A percentile compares a stretch with the other conserved stretches of the same genome.
phyloP scores from a whole-genome alignment of 208 protist genomes.

The Phytomonas francai region DNA sequence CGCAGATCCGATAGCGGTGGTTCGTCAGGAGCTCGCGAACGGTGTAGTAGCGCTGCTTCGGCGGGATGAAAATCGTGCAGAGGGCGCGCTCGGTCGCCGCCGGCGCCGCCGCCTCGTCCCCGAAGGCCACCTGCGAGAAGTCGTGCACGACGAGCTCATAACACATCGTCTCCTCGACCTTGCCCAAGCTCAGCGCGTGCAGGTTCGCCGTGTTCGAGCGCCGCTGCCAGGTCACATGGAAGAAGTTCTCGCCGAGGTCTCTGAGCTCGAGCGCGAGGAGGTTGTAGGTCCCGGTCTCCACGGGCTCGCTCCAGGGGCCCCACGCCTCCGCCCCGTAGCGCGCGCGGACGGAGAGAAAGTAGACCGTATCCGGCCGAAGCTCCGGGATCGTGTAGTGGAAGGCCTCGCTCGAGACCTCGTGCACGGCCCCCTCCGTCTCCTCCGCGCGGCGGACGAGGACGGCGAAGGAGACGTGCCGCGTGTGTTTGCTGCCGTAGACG shows the following conservation, averaged over 20 bases:
- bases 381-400: slow-evolving; percentile 40
- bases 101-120: slow-evolving; percentile 27
- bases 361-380: slow-evolving; percentile 58
- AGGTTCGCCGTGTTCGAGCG: slow-evolving; percentile 51
- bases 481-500: slow-evolving; percentile 51
- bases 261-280: slow-evolving; percentile 49
- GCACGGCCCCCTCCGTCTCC: slow-evolving; percentile 45
- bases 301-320: slow-evolving; percentile 46
- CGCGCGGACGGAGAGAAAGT: slow-evolving; percentile 61
- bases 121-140: slow-evolving; percentile 53
- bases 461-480: slow-evolving; percentile 35
- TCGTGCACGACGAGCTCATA: slow-evolving; percentile 73
- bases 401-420: slow-evolving; percentile 42
- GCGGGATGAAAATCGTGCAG: slow-evolving; percentile 30
- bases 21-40: slow-evolving; percentile 65
- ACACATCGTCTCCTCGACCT: slow-evolving; percentile 71
- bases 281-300: slow-evolving; percentile 68
- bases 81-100: slow-evolving; percentile 15
- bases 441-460: slow-evolving; percentile 32
- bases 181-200: slow-evolving; percentile 35
- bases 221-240: slow-evolving; percentile 69
- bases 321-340: slow-evolving; percentile 66
- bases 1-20: slow-evolving; percentile 67
- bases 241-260: slow-evolving; percentile 76
- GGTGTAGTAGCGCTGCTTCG: slow-evolving; percentile 43